Evolutionary conservation across 176 grass and related monocot species (phyloP), one percentile per base, ranked within the genome.

Genomic region (Zoysia japonica): DNA sequence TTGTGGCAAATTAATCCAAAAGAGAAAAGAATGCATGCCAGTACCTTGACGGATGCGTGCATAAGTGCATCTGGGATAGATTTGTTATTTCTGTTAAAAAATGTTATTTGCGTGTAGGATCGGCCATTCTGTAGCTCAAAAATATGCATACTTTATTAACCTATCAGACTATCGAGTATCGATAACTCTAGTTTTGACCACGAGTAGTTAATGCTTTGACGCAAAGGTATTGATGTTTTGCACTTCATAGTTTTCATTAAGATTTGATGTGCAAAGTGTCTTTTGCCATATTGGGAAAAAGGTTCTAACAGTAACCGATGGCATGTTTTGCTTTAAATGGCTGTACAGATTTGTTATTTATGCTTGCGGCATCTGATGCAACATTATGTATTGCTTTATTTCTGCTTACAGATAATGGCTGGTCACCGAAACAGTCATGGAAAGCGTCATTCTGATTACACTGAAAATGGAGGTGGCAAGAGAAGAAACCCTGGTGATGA

Each of bases 401-500:
- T 81, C 62, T 50, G 44, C 13, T 65, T 65, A 38, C 53, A 71
- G 77, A 85, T 37, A 76, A 97, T 97, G 95, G 70, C 89, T 82
- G 95, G 85, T 17, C 89, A 90, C 74, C 82, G 92, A 80, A 94
- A 92, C 78, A 87, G 65, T 87, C 77, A 90, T 80, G 91, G 89
- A 40, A 97, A 97, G 68, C 88, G 95, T 0, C 89, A 90, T 3
- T 85, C 89, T 52, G 92, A 97, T 87, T 90, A 89, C 80, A 47
- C 85, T 80, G 95, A 97, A 68, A 90, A 88, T 73, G 95, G 91
- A 75, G 85, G 95, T 16, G 78, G 87, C 14, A 97, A 97, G 82
- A 89, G 94, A 87, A 90, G 94, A 77, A 91, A 89, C 85, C 86
- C 85, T 51, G 92, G 91, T 76, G 94, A 92, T 51, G 95, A 92